These are phyloP conservation scores for Colletotrichum costaricense DNA, from an alignment of 2,329 filamentous ascomycete genomes.

Conservation along the genomic window DNA sequence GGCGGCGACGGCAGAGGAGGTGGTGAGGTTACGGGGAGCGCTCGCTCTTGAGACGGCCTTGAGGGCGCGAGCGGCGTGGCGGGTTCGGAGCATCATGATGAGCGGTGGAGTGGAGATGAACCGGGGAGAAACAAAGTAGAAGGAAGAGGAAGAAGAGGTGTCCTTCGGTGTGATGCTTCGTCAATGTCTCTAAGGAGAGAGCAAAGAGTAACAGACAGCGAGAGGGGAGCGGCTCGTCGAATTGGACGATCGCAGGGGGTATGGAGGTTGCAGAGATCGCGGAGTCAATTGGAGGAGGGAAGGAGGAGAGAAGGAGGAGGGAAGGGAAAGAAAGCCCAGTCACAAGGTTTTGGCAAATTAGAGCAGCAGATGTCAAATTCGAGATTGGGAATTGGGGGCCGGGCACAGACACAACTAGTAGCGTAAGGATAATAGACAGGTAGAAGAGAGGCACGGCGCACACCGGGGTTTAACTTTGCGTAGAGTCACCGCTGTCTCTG, in stretches of 20 bases:
- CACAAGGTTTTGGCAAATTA: background rate
- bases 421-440: too few relatives aligned
- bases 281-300: constrained; percentile 12
- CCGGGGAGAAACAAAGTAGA: constrained; percentile 18
- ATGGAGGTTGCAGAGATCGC: constrained; percentile 19
- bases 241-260: constrained; percentile 30
- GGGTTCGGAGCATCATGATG: constrained; percentile 59
- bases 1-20: constrained; percentile 50
- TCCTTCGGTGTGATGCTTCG: constrained; percentile 26
- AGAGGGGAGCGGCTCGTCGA: constrained; percentile 30
- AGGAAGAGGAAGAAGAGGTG: constrained; percentile 23
- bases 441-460: too few relatives aligned
- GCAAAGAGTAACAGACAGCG: background rate
- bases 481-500: background rate
- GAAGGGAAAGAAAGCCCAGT: background rate
- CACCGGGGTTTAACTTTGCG: background rate
- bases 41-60: constrained; percentile 53
- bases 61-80: constrained; percentile 59
- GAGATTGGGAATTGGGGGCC: background rate
- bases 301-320: background rate
- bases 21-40: constrained; percentile 52
- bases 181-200: constrained; percentile 2
- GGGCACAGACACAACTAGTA: background rate
- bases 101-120: constrained; percentile 28
- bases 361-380: background rate